phyloP scores from a whole-genome alignment of 371 early-diverging fungal genomes.

The Blakeslea trispora region DNA sequence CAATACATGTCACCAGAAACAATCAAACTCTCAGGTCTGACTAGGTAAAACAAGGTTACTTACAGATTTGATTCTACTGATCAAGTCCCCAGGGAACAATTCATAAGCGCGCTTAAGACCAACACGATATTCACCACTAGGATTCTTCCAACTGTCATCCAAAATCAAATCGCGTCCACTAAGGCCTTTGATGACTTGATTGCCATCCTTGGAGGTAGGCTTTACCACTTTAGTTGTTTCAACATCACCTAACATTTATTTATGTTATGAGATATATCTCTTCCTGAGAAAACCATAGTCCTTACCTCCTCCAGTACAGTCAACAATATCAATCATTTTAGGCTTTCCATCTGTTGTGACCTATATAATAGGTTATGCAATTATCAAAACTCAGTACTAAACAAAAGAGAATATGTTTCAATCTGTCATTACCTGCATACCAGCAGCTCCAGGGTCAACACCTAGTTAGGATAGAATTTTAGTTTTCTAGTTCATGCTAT shows the following conservation, averaged over 20 bases:
- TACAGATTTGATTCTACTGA: constrained; percentile 59
- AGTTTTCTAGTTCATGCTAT: background rate
- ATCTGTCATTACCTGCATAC: constrained; percentile 60
- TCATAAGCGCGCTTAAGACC: constrained; percentile 83
- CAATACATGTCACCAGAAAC: background rate
- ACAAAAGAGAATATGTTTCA: background rate
- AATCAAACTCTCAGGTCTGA: background rate
- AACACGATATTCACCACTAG: constrained; percentile 79
- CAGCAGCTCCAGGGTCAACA: constrained; percentile 90
- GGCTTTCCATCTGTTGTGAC: constrained; percentile 86
- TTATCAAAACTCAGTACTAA: no score
- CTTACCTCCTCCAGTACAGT: constrained; percentile 84
- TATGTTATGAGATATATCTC: background rate
- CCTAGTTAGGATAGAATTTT: constrained; percentile 35
- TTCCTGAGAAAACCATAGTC: background rate
- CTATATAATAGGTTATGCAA: constrained; percentile 21
- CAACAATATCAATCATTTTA: constrained; percentile 90
- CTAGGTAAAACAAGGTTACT: background rate
- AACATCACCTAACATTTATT: constrained; percentile 64
- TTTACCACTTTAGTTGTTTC: constrained; percentile 63
- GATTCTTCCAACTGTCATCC: constrained; percentile 72
- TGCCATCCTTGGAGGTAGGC: constrained; percentile 44
- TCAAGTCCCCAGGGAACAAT: constrained; percentile 73
- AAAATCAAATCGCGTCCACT: constrained; percentile 80
- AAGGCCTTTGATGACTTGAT: constrained; percentile 61